Evolutionary conservation across 768 basidiomycete genomes (phyloP).

Genomic region (Amanita molliuscula): DNA sequence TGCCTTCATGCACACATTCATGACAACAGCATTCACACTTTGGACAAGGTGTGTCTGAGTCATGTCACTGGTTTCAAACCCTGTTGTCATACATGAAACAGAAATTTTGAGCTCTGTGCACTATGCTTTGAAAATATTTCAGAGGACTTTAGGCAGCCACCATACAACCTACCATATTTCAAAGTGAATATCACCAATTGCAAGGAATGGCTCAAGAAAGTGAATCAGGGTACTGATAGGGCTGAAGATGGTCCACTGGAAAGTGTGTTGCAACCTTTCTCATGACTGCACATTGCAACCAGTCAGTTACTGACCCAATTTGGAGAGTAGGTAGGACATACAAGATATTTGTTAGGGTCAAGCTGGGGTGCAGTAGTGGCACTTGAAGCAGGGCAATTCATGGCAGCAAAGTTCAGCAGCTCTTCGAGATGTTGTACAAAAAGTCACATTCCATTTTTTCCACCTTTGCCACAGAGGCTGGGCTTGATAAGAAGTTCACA

Average conservation of each 20-base stretch:
- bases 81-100: neutral
- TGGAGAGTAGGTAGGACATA: constrained; percentile 17
- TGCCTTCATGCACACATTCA: constrained; percentile 1
- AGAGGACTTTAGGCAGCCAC: constrained; percentile 2
- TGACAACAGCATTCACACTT: constrained; percentile 4
- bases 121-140: neutral
- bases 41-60: constrained; percentile 1
- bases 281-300: too few species aligned
- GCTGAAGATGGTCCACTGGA: constrained; percentile 7
- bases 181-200: constrained; percentile 14
- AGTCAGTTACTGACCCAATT: neutral
- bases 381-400: too few species aligned
- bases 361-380: too few species aligned
- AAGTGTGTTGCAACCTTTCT: neutral
- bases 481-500: constrained; percentile 15
- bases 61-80: neutral
- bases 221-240: neutral
- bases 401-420: constrained; percentile 11
- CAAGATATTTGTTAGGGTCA: too few species aligned
- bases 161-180: constrained; percentile 12
- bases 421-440: constrained; percentile 17
- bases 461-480: constrained; percentile 16
- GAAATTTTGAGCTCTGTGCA: neutral
- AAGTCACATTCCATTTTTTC: constrained; percentile 16
- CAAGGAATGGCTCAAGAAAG: constrained; percentile 21